Evolutionary conservation across 805 yeast genomes (phyloP).

Genomic region (Schizosaccharomyces osmophilus): DNA sequence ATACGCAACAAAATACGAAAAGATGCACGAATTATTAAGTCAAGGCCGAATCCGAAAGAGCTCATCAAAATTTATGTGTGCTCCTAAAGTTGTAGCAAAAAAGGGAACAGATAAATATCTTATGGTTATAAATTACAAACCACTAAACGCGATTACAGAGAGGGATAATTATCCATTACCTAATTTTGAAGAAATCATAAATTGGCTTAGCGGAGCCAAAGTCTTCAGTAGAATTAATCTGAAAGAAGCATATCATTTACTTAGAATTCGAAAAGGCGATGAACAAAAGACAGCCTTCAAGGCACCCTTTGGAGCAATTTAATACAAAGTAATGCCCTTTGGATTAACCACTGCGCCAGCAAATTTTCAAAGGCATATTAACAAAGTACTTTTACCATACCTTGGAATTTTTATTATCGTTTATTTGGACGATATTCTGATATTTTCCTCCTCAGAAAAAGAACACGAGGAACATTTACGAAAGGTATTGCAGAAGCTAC

Average conservation of each 20-base stretch:
- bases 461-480: no score
- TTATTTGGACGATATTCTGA: slow-evolving; percentile 10
- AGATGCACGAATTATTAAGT: no score
- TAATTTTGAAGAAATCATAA: background rate
- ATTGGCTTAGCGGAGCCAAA: slow-evolving; percentile 5
- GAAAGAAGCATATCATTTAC: background rate
- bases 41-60: no score
- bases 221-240: slow-evolving; percentile 8
- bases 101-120: slow-evolving; percentile 8
- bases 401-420: slow-evolving; percentile 7
- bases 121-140: slow-evolving; percentile 8
- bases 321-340: no score
- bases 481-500: no score
- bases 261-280: slow-evolving; percentile 6
- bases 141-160: slow-evolving; percentile 6
- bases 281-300: slow-evolving; percentile 10
- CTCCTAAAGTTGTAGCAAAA: no score
- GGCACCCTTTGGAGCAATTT: slow-evolving; percentile 8
- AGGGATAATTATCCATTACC: slow-evolving; percentile 9
- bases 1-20: no score
- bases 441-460: slow-evolving; percentile 4
- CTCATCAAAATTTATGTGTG: background rate
- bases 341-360: no score
- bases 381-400: slow-evolving; percentile 3
- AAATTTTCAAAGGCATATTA: slow-evolving; percentile 9